Conservation (phyloP, 768 basidiomycete genomes). For the Termitomyces sp. region DNA sequence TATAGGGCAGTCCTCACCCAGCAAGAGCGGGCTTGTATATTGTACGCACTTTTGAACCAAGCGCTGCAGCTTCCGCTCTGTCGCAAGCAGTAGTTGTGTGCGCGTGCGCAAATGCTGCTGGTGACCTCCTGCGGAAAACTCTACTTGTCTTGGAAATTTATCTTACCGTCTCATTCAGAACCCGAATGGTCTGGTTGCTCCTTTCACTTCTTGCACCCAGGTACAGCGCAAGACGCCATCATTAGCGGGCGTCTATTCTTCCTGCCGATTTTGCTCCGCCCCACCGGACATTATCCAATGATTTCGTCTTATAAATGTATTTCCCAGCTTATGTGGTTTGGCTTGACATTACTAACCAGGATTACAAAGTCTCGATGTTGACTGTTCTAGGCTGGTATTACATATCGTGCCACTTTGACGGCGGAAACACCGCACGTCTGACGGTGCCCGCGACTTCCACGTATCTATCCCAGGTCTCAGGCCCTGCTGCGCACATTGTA, state of each 20-base stretch:
- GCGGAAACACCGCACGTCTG: not conserved
- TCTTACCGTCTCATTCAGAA: not conserved
- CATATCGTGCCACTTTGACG: not conserved
- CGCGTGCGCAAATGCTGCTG: not conserved
- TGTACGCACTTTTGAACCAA: not conserved
- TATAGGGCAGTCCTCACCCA: not conserved
- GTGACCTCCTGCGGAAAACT: not conserved
- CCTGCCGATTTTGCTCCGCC: not conserved
- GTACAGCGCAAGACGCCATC: slow-evolving; percentile 1
- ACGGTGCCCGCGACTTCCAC: not conserved
- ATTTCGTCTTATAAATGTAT: not conserved
- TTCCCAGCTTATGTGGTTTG: not conserved
- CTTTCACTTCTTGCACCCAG: not conserved
- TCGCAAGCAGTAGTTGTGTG: not conserved
- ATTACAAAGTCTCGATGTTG: not conserved
- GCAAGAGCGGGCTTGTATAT: not conserved
- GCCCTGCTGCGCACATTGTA: slow-evolving; percentile 4
- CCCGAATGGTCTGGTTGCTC: not conserved
- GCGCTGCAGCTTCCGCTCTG: not conserved
- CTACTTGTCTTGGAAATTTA: not conserved
- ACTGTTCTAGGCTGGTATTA: not conserved
- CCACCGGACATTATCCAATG: slow-evolving; percentile 4
- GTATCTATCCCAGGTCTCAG: not conserved
- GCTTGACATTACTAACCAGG: not conserved
- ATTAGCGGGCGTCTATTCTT: slow-evolving; percentile 3